These are phyloP conservation scores for Forsythia suspensa DNA, from an alignment of 257 asterid genomes.

Conservation along the genomic window DNA sequence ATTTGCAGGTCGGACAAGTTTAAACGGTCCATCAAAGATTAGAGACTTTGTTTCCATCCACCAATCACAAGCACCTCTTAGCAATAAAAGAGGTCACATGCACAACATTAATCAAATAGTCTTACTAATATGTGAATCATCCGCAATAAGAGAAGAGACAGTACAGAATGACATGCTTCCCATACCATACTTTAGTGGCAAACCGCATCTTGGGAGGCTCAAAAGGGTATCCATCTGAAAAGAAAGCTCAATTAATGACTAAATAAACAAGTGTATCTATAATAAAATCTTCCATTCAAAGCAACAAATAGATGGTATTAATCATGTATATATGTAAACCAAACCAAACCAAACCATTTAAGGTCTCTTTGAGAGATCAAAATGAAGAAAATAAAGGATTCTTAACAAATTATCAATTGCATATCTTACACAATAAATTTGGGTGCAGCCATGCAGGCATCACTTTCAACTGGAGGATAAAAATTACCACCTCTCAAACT, in stretches of 20 bases:
- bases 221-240: slow-evolving; percentile 95
- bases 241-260: neutral
- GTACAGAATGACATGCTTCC: slow-evolving; percentile 18
- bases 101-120: slow-evolving; percentile 14
- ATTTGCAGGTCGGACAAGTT: neutral
- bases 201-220: slow-evolving; percentile 96
- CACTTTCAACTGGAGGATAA: neutral
- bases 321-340: neutral
- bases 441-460: neutral
- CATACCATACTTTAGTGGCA: slow-evolving; percentile 96
- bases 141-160: slow-evolving; percentile 13
- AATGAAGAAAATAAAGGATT: neutral
- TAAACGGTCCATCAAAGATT: slow-evolving; percentile 7
- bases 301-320: neutral
- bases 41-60: neutral
- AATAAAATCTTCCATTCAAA: neutral
- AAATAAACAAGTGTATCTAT: neutral
- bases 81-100: neutral
- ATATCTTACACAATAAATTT: neutral
- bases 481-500: neutral
- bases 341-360: neutral
- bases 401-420: neutral
- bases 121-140: slow-evolving; percentile 12
- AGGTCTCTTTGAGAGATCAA: neutral
- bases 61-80: neutral